Percentiles rank a stretch among this genome's conserved stretches.
Conservation (phyloP, 139 green algal species). For the Yamagishiella unicocca region DNA sequence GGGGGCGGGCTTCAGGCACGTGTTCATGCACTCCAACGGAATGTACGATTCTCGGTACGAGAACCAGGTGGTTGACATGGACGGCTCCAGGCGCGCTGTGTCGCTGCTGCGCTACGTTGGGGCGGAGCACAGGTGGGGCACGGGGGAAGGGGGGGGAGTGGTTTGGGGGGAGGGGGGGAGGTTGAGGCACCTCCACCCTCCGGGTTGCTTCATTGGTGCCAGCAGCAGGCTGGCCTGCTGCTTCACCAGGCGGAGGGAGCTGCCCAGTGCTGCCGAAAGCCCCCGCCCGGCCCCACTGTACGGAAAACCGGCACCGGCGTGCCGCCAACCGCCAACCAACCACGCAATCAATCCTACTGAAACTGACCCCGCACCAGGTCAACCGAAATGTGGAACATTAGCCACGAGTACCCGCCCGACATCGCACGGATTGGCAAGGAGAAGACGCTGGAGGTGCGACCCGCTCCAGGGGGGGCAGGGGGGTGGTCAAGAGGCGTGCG, state of each 20-base stretch:
- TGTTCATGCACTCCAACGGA: conserved; percentile 5
- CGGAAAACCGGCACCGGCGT: too few relatives aligned
- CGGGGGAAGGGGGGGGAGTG: neutral
- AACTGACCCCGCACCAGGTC: conserved; percentile 7
- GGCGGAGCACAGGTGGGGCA: neutral
- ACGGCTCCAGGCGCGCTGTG: neutral
- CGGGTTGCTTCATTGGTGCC: too few relatives aligned
- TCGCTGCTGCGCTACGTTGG: conserved; percentile 18
- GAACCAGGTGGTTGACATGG: conserved; percentile 13
- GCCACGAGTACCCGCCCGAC: conserved; percentile 19
- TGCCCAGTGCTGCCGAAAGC: too few relatives aligned
- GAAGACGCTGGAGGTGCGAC: conserved; percentile 3
- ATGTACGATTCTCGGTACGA: conserved; percentile 21
- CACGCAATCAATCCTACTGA: too few relatives aligned
- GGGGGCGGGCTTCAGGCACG: neutral
- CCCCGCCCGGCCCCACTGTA: too few relatives aligned
- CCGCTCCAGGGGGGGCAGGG: neutral
- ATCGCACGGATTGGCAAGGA: neutral
- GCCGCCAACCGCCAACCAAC: too few relatives aligned
- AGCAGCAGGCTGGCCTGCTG: too few relatives aligned
- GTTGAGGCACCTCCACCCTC: too few relatives aligned
- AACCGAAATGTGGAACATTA: conserved; percentile 35
- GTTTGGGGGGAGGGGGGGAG: too few relatives aligned
- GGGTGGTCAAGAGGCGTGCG: too few relatives aligned
- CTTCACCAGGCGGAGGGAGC: too few relatives aligned